Conservation (phyloP, 345 rosid species). For the Salix udensis region DNA sequence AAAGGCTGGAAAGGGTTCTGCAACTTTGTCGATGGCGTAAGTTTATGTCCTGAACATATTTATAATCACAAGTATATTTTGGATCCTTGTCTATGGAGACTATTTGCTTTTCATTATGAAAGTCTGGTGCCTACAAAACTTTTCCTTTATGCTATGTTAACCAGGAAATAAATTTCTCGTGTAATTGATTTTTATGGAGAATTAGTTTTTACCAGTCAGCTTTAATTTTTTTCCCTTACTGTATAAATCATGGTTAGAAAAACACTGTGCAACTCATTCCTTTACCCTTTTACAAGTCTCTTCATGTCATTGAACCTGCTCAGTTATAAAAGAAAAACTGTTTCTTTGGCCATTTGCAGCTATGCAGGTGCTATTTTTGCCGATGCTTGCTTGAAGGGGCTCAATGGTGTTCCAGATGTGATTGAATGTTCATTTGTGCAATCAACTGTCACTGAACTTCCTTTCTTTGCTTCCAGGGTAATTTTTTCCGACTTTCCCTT, state of each 20-base stretch:
- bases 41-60: slow-evolving; percentile 20
- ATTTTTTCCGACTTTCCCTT: slow-evolving; percentile 9
- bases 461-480: slow-evolving; percentile 84
- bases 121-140: not conserved
- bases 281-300: not conserved
- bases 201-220: not conserved
- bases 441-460: slow-evolving; percentile 67
- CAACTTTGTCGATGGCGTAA: slow-evolving; percentile 91
- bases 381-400: slow-evolving; percentile 81
- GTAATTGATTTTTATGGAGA: not conserved
- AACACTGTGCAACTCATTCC: not conserved
- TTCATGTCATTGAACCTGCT: not conserved
- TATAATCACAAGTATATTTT: not conserved
- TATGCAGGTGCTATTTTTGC: slow-evolving; percentile 89
- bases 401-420: slow-evolving; percentile 74
- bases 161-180: not conserved
- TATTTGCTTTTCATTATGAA: not conserved
- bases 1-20: slow-evolving; percentile 92
- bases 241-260: not conserved
- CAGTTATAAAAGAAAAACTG: not conserved
- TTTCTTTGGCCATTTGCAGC: slow-evolving; percentile 28
- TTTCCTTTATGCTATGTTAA: not conserved
- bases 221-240: too few relatives aligned
- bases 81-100: not conserved
- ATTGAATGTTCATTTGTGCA: slow-evolving; percentile 77